Percentiles rank a stretch among this genome's conserved stretches.
phyloP scores from a whole-genome alignment of 345 rosid genomes.

The Lagerstroemia speciosa region DNA sequence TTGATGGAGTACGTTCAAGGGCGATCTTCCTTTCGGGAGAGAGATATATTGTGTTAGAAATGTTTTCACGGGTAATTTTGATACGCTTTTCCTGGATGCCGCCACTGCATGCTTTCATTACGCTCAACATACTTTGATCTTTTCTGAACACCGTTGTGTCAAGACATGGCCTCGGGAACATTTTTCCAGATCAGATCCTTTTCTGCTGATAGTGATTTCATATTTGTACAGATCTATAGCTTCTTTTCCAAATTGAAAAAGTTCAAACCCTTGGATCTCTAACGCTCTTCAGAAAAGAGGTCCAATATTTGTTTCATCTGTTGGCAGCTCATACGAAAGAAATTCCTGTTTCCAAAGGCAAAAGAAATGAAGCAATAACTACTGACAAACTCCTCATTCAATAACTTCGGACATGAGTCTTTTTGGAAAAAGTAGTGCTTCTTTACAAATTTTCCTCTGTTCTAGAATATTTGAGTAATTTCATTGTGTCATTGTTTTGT shows the following conservation, averaged over 20 bases:
- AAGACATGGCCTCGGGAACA: background rate
- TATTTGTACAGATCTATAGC: background rate
- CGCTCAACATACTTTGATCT: background rate
- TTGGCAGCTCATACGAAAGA: background rate
- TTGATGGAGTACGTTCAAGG: too few relatives aligned
- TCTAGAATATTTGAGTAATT: background rate
- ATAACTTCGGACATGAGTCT: background rate
- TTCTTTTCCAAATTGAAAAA: background rate
- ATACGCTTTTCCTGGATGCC: background rate
- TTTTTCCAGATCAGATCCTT: background rate
- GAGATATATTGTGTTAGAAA: too few relatives aligned
- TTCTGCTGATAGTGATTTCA: background rate
- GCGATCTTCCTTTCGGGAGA: too few relatives aligned
- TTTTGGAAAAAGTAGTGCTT: background rate
- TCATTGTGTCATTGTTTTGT: background rate
- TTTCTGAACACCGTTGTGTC: background rate
- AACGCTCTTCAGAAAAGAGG: background rate
- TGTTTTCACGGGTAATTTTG: too few relatives aligned
- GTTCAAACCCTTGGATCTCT: background rate
- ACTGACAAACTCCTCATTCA: background rate
- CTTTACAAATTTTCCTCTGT: too few relatives aligned
- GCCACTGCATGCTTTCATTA: background rate
- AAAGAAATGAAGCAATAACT: background rate
- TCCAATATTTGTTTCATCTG: background rate
- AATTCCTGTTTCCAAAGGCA: background rate